Percentiles rank a stretch among this genome's conserved stretches.
These are phyloP conservation scores for Lachnellula suecica DNA, from an alignment of 2,329 filamentous ascomycete genomes.

Conservation along the genomic window DNA sequence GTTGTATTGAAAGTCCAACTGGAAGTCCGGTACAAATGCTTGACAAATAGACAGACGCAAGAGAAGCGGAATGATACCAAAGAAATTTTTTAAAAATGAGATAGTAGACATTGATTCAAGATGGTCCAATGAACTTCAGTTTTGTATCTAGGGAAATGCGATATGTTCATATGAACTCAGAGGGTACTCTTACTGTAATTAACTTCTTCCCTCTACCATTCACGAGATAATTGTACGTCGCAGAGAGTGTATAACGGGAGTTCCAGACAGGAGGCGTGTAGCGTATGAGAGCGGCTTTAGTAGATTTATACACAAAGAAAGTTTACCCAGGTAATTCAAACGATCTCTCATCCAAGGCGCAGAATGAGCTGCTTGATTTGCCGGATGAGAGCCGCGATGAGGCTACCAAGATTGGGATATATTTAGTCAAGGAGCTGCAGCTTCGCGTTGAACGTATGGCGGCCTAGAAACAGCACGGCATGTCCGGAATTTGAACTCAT, in stretches of 20 bases:
- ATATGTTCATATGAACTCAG: not conserved
- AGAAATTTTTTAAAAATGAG: too few relatives aligned
- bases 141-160: too few relatives aligned
- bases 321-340: not conserved
- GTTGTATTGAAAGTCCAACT: too few relatives aligned
- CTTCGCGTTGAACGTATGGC: not conserved
- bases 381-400: not conserved
- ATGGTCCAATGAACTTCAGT: not conserved
- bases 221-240: not conserved
- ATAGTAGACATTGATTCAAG: too few relatives aligned
- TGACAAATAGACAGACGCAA: too few relatives aligned
- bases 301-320: not conserved
- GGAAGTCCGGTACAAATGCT: too few relatives aligned
- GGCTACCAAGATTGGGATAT: not conserved
- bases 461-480: not conserved
- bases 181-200: not conserved
- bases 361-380: not conserved
- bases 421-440: not conserved
- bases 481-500: too few relatives aligned
- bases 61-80: too few relatives aligned
- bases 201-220: not conserved
- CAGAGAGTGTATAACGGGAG: not conserved
- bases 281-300: not conserved
- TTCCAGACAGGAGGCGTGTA: not conserved
- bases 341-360: not conserved